A percentile compares a stretch with the other conserved stretches of the same genome.
Evolutionary conservation across 2,329 filamentous ascomycete species (phyloP).

Genomic region (Pseudogymnoascus sp.): DNA sequence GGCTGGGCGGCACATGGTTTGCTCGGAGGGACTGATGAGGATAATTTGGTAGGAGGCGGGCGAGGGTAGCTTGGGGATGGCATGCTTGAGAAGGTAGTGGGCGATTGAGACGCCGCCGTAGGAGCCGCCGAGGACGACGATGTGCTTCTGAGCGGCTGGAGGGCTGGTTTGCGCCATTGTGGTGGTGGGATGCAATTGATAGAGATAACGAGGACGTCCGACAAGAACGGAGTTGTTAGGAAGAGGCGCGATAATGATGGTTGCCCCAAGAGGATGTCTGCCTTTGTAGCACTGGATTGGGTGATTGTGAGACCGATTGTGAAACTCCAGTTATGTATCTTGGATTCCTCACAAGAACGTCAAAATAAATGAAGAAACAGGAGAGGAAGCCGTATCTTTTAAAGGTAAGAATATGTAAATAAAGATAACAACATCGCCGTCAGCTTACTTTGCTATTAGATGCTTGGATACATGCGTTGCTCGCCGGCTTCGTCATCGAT

Average conservation of each 20-base stretch:
- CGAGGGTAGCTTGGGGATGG: conserved; percentile 35
- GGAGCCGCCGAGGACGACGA: conserved; percentile 47
- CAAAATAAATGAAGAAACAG: background rate
- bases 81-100: conserved; percentile 48
- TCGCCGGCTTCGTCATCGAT: background rate
- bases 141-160: conserved; percentile 21
- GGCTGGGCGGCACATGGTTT: conserved; percentile 38
- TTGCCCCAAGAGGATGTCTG: background rate
- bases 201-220: background rate
- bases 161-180: background rate
- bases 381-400: background rate
- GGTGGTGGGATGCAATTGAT: background rate
- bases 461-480: background rate
- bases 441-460: background rate
- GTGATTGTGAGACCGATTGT: background rate
- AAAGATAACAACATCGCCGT: background rate
- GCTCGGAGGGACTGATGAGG: conserved; percentile 36
- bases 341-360: background rate
- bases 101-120: conserved; percentile 45
- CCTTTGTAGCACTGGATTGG: background rate
- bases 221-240: background rate
- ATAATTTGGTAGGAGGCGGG: conserved; percentile 34
- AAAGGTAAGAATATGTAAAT: background rate
- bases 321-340: background rate
- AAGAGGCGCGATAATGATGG: background rate